phyloP scores from a whole-genome alignment of 129 eudicot genomes.

The Gnaphalium uliginosum region DNA sequence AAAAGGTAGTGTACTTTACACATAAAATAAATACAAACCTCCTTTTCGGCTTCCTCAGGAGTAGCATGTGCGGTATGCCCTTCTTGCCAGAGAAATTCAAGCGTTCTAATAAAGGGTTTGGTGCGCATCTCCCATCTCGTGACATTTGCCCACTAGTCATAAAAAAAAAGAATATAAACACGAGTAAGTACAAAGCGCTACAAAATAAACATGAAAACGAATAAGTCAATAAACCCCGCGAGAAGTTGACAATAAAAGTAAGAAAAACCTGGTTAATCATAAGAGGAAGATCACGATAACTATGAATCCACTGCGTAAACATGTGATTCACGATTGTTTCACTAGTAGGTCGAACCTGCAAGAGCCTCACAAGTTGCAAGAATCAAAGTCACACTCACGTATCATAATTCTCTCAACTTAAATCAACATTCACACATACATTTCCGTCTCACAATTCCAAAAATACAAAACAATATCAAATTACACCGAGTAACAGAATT shows the following conservation, averaged over 20 bases:
- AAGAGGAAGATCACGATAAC: constrained; percentile 97
- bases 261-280: constrained; percentile 89
- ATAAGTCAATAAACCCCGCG: not conserved
- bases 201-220: constrained; percentile 1
- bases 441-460: not conserved
- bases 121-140: constrained; percentile 99
- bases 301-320: constrained; percentile 99
- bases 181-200: not conserved
- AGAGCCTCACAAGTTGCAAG: constrained; percentile 87
- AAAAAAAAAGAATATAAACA: not conserved
- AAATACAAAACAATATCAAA: not conserved
- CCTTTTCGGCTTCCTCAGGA: constrained; percentile 87
- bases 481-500: constrained; percentile 13
- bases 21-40: constrained; percentile 43
- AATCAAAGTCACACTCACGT: constrained; percentile 78
- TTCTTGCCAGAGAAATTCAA: constrained; percentile 98
- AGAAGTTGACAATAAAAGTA: not conserved
- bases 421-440: constrained; percentile 20
- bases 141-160: constrained; percentile 90
- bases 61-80: constrained; percentile 99
- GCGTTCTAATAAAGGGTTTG: constrained; percentile 93
- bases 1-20: not conserved
- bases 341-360: constrained; percentile 99
- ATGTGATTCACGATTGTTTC: constrained; percentile 99
- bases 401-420: constrained; percentile 12